Base-by-base conservation (phyloP, 2,329 filamentous ascomycete genomes). In the Botrytis deweyae region DNA sequence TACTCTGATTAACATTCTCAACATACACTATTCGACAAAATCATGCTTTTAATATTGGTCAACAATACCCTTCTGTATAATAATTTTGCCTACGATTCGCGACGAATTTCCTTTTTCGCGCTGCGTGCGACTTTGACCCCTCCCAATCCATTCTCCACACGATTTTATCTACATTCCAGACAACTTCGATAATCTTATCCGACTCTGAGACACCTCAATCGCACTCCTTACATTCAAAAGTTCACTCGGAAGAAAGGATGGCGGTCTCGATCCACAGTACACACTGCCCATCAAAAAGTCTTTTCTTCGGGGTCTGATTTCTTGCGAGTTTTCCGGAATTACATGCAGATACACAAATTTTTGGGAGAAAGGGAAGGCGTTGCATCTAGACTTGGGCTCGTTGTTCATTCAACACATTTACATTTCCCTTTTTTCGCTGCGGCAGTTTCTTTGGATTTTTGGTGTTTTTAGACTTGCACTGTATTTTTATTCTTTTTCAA, bases 241-340 rank as follows among this genome's bases (percentile, higher is more conserved):
- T 61, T 72, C 40, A 3, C 38, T 59, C 29, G 14, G n/a, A 18
- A 40, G 49, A 33, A 49, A 69, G 55, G 52, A 72, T 72, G 71
- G 75, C 76, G 70, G 74, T 78, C 77, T 78, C 71, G 78, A 76
- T 73, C 73, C 76, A 78, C 78, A 78, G 75, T 74, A 78, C 76
- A 77, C 74, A 75, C 75, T 61, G 71, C 59, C 42, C 20, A 58
- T 70, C 66, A 49, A 70, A 61, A 63, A 49, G 52, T 63, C 69
- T 70, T 44, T 33, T 29, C 49, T 70, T 40, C 46, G 70, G 20
- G 20, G 59, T 52, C 66, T 38, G 44, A 67, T 67, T 67, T 69
- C 64, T 72, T 52, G 71, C 64, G 64, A 42, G 42, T 69, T 69
- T 72, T 69, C 40, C 49, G 64, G 71, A 69, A 62, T 62, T 69